Conservation (phyloP, 1,284 basidiomycete species). For the Cryptococcus maquisensis region DNA sequence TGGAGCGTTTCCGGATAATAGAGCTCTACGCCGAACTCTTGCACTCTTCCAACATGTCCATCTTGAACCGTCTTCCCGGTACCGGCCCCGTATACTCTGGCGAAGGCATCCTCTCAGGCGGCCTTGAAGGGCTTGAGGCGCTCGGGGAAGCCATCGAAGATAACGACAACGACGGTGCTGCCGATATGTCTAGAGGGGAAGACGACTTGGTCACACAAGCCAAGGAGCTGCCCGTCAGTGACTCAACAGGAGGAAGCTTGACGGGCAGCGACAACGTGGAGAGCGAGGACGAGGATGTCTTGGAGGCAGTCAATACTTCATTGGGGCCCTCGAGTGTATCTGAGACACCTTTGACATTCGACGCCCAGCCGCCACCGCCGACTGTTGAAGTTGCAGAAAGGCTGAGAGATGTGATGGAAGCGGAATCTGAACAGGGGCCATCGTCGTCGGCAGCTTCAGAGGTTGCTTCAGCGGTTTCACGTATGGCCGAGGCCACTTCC, state of each 20-base stretch:
- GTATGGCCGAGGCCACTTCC: slow-evolving; percentile 26
- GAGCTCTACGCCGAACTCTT: slow-evolving; percentile 95
- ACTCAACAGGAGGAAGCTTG: slow-evolving; percentile 50
- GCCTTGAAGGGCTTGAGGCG: slow-evolving; percentile 71
- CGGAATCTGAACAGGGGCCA: slow-evolving; percentile 12
- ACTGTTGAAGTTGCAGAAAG: slow-evolving; percentile 37
- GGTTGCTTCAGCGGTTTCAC: slow-evolving; percentile 14
- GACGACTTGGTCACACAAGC: slow-evolving; percentile 59
- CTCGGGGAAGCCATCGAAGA: slow-evolving; percentile 69
- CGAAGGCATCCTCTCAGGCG: slow-evolving; percentile 74
- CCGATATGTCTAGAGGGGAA: slow-evolving; percentile 42
- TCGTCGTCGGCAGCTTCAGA: slow-evolving; percentile 19
- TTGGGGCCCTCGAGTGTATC: slow-evolving; percentile 12
- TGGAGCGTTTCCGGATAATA: slow-evolving; percentile 94
- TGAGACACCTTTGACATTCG: neutral
- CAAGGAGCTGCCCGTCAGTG: slow-evolving; percentile 64
- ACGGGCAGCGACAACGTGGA: slow-evolving; percentile 67
- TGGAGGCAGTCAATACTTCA: slow-evolving; percentile 61
- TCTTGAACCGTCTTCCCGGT: slow-evolving; percentile 75
- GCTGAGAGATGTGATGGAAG: slow-evolving; percentile 36
- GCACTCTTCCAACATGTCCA: slow-evolving; percentile 97
- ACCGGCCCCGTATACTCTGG: slow-evolving; percentile 69
- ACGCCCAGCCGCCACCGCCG: slow-evolving; percentile 23
- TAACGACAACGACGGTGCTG: slow-evolving; percentile 48
- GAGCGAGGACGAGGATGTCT: slow-evolving; percentile 60